Evolutionary conservation across 306 rosid genomes (phyloP).

Genomic region (Trifolium pratense): DNA sequence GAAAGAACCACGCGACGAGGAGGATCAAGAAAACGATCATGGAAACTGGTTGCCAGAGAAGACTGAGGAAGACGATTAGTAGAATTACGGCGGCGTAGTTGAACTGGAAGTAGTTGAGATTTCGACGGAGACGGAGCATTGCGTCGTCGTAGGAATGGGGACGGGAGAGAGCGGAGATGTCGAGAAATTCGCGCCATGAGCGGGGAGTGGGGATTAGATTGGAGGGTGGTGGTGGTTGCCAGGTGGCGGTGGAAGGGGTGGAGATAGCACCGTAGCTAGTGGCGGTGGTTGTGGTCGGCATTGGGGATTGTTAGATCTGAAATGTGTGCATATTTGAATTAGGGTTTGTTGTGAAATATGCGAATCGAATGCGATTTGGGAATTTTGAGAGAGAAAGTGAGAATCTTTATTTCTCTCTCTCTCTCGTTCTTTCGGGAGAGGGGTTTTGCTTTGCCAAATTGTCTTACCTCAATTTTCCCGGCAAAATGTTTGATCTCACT

Average conservation of each 20-base stretch:
- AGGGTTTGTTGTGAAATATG: slow-evolving; percentile 10
- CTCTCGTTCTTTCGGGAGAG: no score
- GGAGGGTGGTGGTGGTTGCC: background rate
- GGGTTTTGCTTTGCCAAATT: background rate
- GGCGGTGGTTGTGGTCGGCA: slow-evolving; percentile 39
- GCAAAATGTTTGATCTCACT: no score
- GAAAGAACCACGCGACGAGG: slow-evolving; percentile 48
- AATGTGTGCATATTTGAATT: background rate
- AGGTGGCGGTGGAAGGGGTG: slow-evolving; percentile 20
- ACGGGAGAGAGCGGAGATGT: slow-evolving; percentile 47
- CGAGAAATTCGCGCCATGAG: slow-evolving; percentile 53
- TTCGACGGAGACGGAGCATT: slow-evolving; percentile 48
- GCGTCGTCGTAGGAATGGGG: slow-evolving; percentile 49
- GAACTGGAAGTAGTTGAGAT: slow-evolving; percentile 51
- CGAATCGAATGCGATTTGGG: background rate
- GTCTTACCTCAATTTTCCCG: background rate
- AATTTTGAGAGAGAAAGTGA: background rate
- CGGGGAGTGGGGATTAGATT: slow-evolving; percentile 40
- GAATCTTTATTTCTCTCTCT: background rate
- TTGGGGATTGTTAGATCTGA: slow-evolving; percentile 40
- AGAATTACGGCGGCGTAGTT: slow-evolving; percentile 48
- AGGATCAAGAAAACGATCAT: slow-evolving; percentile 48
- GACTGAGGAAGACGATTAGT: slow-evolving; percentile 46
- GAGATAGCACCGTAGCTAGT: slow-evolving; percentile 38
- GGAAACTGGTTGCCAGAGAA: slow-evolving; percentile 54